A percentile compares a stretch with the other conserved stretches of the same genome.
These are phyloP conservation scores for Apiospora marii DNA, from an alignment of 2,329 filamentous ascomycete species.

Conservation along the genomic window DNA sequence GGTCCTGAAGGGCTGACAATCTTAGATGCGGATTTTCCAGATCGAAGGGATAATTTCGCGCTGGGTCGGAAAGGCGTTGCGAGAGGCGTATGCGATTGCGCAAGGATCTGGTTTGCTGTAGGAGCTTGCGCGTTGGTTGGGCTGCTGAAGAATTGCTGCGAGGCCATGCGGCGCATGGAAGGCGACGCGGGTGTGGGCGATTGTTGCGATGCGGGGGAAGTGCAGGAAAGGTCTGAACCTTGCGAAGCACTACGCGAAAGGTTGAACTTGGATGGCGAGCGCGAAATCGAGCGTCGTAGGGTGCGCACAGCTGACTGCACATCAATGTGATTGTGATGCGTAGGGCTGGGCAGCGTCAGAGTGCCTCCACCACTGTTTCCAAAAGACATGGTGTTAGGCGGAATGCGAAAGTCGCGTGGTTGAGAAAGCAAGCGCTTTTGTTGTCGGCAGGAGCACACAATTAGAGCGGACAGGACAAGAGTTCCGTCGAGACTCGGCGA, in stretches of 20 bases:
- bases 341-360: constrained; percentile 86
- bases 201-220: constrained; percentile 62
- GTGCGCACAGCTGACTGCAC: constrained; percentile 79
- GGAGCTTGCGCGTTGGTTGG: constrained; percentile 43
- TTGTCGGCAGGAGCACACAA: constrained; percentile 19
- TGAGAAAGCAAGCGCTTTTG: constrained; percentile 8
- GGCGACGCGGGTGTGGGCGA: constrained; percentile 45
- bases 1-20: constrained; percentile 36
- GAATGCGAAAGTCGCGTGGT: neutral
- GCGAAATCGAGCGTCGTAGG: constrained; percentile 85
- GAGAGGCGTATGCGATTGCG: constrained; percentile 53
- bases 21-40: constrained; percentile 67
- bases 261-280: constrained; percentile 91
- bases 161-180: constrained; percentile 47
- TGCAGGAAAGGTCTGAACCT: constrained; percentile 46
- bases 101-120: constrained; percentile 37
- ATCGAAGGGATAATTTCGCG: constrained; percentile 71
- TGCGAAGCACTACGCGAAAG: constrained; percentile 61
- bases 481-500: constrained; percentile 22
- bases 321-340: constrained; percentile 82
- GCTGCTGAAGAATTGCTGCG: constrained; percentile 60
- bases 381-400: constrained; percentile 59
- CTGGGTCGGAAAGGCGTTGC: constrained; percentile 72
- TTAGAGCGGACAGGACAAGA: constrained; percentile 20
- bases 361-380: constrained; percentile 73